Evolutionary conservation across 2,329 filamentous ascomycete species (phyloP), one percentile per base, ranked within the genome.

Genomic region (Pestalotiopsis sp.): DNA sequence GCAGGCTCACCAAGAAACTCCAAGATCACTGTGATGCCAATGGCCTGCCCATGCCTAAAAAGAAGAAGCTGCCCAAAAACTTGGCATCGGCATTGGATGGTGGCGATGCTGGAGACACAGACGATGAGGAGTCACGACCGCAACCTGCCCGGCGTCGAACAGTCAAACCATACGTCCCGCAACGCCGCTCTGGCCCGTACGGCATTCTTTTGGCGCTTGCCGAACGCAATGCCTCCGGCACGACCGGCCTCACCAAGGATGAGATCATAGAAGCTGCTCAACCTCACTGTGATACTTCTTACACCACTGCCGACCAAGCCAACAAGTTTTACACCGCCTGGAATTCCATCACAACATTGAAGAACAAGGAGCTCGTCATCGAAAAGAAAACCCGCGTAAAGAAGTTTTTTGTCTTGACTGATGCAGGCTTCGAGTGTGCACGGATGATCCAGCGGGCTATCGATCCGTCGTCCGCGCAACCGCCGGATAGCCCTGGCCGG

Each of bases 341-440:
- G 93, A 92, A 88, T 74, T 94, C 92, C 1, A 94, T 95, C 86
- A 93, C 93, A 76, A 93, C 91, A 0, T 81, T 96, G 39, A 73
- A 90, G 4, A 85, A 89, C 66, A 94, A 95, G 76, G 92, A 94
- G 68, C 81, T 95, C 3, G 91, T 95, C 0, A 90, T 90, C 68
- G 90, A 92, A 72, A 89, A 88, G 66, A 89, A 88, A 66, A 91
- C 92, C 0, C 85, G 91, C 17, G 92, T 92, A 0, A 87, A 89
- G 69, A 88, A 86, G 71, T 60, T 59, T 23, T 96, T 94, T 75
- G 84, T 85, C 1, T 81, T 96, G 45, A 93, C 92, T 0, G 92
- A 95, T 39, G 91, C 93, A 69, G 93, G 93, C 3, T 93, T 92
- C 90, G 91, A 93, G 64, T 88, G 93, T 66, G 92, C 90, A 1